Conservation (phyloP, 2,329 filamentous ascomycete species). For the Exophiala xenobiotica region DNA sequence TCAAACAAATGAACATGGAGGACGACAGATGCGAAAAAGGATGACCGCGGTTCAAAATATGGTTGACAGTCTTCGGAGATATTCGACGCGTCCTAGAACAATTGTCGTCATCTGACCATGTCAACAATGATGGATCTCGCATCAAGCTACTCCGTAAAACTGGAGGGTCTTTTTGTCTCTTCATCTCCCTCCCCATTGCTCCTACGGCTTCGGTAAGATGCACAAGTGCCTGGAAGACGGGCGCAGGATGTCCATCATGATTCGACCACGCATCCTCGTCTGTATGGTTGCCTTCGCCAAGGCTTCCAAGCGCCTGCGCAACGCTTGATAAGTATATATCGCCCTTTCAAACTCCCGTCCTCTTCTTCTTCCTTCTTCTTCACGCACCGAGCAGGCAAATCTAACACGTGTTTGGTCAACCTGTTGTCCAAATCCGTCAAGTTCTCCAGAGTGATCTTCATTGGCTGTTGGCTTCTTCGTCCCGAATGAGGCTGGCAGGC, state of each 20-base stretch:
- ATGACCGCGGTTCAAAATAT: not conserved
- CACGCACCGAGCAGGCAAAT: conserved; percentile 32
- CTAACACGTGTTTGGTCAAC: conserved; percentile 22
- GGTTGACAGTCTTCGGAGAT: conserved; percentile 4
- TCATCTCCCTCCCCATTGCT: not conserved
- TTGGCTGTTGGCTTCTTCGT: conserved; percentile 22
- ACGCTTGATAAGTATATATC: conserved; percentile 13
- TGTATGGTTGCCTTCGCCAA: conserved; percentile 22
- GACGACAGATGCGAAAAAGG: conserved; percentile 1
- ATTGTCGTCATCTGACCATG: conserved; percentile 15
- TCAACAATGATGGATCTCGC: conserved; percentile 1
- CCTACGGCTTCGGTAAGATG: conserved; percentile 6
- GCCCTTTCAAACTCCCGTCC: conserved; percentile 3
- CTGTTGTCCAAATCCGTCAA: conserved; percentile 27
- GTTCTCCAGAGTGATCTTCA: conserved; percentile 25
- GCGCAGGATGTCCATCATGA: conserved; percentile 12
- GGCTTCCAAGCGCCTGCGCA: conserved; percentile 25
- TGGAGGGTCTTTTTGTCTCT: not conserved
- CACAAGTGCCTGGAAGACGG: conserved; percentile 19
- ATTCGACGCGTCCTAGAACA: not conserved
- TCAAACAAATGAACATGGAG: not conserved
- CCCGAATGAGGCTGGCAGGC: conserved; percentile 27
- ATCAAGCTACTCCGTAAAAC: not conserved
- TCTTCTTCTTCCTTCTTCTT: conserved; percentile 23
- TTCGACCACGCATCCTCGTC: conserved; percentile 21